phyloP scores from a whole-genome alignment of 257 asterid species.

The Penstemon newberryi region DNA sequence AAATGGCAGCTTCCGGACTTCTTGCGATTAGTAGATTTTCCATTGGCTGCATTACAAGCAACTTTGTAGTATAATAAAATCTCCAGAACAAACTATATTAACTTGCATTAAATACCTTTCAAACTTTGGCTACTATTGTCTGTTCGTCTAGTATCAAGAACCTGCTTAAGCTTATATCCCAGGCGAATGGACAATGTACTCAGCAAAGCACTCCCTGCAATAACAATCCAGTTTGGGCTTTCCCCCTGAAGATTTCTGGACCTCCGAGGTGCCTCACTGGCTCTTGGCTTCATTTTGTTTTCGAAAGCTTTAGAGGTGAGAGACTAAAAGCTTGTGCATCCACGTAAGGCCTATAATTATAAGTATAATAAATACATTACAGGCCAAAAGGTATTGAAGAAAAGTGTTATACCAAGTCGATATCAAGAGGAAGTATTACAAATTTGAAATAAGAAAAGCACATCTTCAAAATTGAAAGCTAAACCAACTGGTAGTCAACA shows the following conservation, averaged over 20 bases:
- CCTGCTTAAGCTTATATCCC: constrained; percentile 62
- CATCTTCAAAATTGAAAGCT: not conserved
- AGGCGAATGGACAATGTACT: constrained; percentile 62
- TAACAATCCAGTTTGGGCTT: constrained; percentile 58
- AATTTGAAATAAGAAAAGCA: not conserved
- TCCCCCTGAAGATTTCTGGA: constrained; percentile 40
- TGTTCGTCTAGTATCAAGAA: constrained; percentile 43
- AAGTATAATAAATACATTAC: constrained; percentile 4
- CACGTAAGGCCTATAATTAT: constrained; percentile 22
- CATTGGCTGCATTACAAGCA: constrained; percentile 44
- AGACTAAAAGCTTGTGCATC: constrained; percentile 28
- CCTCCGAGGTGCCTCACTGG: constrained; percentile 37
- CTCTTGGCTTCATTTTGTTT: constrained; percentile 39
- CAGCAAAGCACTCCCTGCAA: constrained; percentile 59
- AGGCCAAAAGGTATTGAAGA: not conserved
- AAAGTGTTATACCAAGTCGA: not conserved
- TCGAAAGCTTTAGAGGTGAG: not conserved
- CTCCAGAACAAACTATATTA: not conserved
- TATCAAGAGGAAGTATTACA: not conserved
- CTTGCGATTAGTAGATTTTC: constrained; percentile 38
- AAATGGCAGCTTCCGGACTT: constrained; percentile 36
- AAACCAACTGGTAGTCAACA: not conserved
- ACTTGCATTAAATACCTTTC: constrained; percentile 34
- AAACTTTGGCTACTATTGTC: constrained; percentile 16
- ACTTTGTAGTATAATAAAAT: constrained; percentile 8